Conservation (phyloP, 345 rosid genomes). For the Eucalyptus globulus region DNA sequence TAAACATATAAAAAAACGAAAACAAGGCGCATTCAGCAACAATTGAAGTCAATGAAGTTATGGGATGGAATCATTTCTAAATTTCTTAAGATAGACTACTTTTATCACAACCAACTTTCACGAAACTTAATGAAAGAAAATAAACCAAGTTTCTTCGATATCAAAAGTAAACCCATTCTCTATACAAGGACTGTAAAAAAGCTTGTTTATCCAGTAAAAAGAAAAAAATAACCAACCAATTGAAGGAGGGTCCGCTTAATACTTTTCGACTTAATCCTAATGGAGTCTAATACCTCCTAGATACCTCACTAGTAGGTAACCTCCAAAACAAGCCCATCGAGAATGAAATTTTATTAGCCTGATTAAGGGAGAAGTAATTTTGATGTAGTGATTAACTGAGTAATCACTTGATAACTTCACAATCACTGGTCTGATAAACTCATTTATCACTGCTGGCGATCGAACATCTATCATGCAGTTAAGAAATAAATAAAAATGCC, state of each 20-base stretch:
- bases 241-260: not conserved
- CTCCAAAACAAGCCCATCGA: not conserved
- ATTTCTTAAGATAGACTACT: not conserved
- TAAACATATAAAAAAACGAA: not conserved
- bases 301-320: not conserved
- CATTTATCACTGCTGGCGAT: not conserved
- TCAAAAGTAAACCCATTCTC: not conserved
- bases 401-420: not conserved
- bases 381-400: not conserved
- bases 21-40: not conserved
- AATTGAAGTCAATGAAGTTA: not conserved
- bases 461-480: not conserved
- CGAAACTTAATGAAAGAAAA: not conserved
- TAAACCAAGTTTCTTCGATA: not conserved
- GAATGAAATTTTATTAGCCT: not conserved
- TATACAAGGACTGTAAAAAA: not conserved
- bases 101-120: not conserved
- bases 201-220: not conserved
- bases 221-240: not conserved
- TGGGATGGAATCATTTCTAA: not conserved
- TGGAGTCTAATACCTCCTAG: not conserved
- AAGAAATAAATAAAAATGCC: not conserved
- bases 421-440: not conserved
- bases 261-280: not conserved
- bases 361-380: not conserved